Evolutionary conservation across 345 rosid species (phyloP).

Genomic region (Eucalyptus curtisii): DNA sequence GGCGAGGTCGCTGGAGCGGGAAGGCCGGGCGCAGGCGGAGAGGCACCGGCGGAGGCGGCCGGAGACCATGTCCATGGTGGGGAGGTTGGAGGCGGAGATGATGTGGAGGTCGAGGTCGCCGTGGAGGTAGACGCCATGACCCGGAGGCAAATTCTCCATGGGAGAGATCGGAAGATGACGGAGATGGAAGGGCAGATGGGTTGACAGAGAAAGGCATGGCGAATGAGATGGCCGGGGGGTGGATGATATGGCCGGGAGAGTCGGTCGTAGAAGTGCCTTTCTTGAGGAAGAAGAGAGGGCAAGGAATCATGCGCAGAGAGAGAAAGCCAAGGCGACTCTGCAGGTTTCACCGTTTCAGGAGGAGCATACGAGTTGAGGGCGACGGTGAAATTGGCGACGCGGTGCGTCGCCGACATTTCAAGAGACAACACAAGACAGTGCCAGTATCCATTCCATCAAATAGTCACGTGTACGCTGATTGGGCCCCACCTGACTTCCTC

Average conservation of each 20-base stretch:
- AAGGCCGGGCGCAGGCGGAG: conserved; percentile 13
- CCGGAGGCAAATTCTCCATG: not conserved
- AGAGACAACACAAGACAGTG: not conserved
- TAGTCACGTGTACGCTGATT: not conserved
- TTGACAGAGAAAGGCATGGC: not conserved
- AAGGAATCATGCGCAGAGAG: not conserved
- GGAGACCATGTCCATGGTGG: conserved; percentile 56
- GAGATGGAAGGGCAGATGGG: not conserved
- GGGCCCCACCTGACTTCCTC: not conserved
- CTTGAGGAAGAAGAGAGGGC: not conserved
- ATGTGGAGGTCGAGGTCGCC: conserved; percentile 75
- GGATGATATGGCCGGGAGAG: not conserved
- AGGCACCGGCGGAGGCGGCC: conserved; percentile 37
- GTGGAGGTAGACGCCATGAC: conserved; percentile 26
- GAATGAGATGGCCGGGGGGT: not conserved
- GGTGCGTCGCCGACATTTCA: not conserved
- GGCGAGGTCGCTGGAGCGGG: not conserved
- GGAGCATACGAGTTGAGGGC: not conserved
- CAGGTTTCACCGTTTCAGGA: not conserved
- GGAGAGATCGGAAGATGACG: not conserved
- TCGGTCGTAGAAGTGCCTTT: not conserved
- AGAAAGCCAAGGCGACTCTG: not conserved
- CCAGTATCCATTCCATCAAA: not conserved
- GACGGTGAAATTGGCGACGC: not conserved
- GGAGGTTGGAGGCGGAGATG: conserved; percentile 41